Evolutionary conservation across 2,329 filamentous ascomycete species (phyloP).

Genomic region (Diaporthe citrichinensis): DNA sequence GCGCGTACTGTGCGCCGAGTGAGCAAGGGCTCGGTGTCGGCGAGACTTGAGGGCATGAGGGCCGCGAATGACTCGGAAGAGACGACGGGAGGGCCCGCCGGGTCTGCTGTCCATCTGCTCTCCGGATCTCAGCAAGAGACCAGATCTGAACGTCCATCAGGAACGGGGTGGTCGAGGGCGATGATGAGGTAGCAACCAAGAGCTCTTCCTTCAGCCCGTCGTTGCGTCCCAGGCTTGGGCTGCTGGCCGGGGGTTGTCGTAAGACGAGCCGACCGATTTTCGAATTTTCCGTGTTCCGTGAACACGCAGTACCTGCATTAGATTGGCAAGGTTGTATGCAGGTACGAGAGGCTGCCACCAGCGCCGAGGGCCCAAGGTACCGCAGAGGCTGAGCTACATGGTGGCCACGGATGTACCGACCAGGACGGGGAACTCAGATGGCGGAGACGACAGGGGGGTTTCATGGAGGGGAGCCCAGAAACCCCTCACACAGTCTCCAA

Average conservation of each 20-base stretch:
- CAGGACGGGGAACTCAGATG: conserved; percentile 37
- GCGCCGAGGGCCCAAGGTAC: conserved; percentile 24
- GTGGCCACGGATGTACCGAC: conserved; percentile 34
- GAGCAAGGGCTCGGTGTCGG: conserved; percentile 19
- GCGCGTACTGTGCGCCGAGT: conserved; percentile 21
- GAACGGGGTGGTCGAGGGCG: conserved; percentile 17
- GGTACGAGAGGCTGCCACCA: conserved; percentile 35
- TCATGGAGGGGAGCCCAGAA: conserved; percentile 28
- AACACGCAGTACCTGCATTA: conserved; percentile 39
- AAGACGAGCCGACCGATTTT: conserved; percentile 29
- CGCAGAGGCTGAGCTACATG: conserved; percentile 29
- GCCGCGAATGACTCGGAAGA: conserved; percentile 35
- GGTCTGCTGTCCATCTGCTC: conserved; percentile 33
- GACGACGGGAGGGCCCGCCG: conserved; percentile 28
- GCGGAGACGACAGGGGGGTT: conserved; percentile 33
- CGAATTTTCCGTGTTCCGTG: conserved; percentile 28
- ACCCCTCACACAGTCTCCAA: conserved; percentile 38
- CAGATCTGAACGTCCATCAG: conserved; percentile 29
- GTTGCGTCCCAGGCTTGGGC: conserved; percentile 8
- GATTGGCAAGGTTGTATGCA: conserved; percentile 38
- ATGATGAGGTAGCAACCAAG: not conserved
- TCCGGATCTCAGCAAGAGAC: conserved; percentile 35
- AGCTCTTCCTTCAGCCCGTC: not conserved
- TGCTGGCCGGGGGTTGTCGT: conserved; percentile 20
- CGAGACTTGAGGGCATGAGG: conserved; percentile 27